phyloP scores from a whole-genome alignment of 108 stramenopile species.

The Skeletonema menzelii region DNA sequence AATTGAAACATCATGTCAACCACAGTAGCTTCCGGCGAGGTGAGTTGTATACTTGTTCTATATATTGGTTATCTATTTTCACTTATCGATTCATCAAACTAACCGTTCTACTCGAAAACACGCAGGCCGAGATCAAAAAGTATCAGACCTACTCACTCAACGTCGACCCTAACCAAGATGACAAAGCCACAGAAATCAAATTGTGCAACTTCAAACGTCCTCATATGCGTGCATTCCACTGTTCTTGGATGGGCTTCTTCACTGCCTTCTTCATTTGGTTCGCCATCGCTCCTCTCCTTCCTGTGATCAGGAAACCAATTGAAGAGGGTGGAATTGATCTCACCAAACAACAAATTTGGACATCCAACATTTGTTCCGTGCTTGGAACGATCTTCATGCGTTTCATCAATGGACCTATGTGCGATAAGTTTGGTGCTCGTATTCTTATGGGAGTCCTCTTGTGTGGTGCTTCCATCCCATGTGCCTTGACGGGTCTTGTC shows the following conservation, averaged over 20 bases:
- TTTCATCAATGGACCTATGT: slow-evolving; percentile 71
- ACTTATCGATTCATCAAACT: background rate
- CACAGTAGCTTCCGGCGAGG: background rate
- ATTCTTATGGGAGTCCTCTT: slow-evolving; percentile 38
- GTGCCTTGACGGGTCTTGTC: slow-evolving; percentile 51
- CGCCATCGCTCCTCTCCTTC: slow-evolving; percentile 67
- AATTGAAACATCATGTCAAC: background rate
- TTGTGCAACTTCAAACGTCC: slow-evolving; percentile 62
- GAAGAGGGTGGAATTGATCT: slow-evolving; percentile 46
- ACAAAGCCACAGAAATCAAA: slow-evolving; percentile 73
- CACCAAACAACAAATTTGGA: slow-evolving; percentile 59
- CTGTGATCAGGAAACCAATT: slow-evolving; percentile 39
- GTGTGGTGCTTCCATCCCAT: slow-evolving; percentile 32
- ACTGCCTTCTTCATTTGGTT: slow-evolving; percentile 80
- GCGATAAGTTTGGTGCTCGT: slow-evolving; percentile 53
- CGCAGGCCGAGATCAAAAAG: background rate
- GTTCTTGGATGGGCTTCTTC: slow-evolving; percentile 67
- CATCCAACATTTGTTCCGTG: slow-evolving; percentile 62
- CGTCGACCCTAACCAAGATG: slow-evolving; percentile 57
- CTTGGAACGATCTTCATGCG: slow-evolving; percentile 72
- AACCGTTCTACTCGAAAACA: background rate
- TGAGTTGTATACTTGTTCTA: background rate
- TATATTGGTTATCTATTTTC: background rate
- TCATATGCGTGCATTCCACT: slow-evolving; percentile 85
- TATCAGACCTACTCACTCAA: slow-evolving; percentile 11